These are phyloP conservation scores for Suillus variegatus DNA, from an alignment of 768 basidiomycete species.

Conservation along the genomic window DNA sequence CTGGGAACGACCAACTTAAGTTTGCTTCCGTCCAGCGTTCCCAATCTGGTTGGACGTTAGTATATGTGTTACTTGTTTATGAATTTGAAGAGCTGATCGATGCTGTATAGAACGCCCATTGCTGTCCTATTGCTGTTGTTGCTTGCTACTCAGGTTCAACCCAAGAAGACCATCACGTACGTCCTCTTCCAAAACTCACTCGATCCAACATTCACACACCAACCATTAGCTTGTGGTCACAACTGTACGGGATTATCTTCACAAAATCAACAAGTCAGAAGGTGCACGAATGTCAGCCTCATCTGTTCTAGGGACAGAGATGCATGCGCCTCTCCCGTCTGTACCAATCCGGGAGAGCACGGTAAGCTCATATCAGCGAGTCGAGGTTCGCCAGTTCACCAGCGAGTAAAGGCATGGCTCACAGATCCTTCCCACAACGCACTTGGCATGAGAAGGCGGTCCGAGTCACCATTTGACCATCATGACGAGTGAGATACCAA, in stretches of 20 bases:
- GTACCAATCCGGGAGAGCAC: constrained; percentile 29
- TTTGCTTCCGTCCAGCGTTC: constrained; percentile 54
- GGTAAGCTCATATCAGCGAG: constrained; percentile 27
- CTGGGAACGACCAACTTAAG: constrained; percentile 6
- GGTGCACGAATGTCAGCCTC: constrained; percentile 24
- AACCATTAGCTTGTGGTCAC: constrained; percentile 56
- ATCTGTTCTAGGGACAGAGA: constrained; percentile 28
- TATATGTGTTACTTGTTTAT: not conserved
- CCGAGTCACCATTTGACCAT: constrained; percentile 44
- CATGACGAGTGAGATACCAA: constrained; percentile 29
- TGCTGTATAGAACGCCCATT: constrained; percentile 65
- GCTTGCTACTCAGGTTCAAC: constrained; percentile 84
- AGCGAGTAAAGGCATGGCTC: constrained; percentile 34
- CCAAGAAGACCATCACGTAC: constrained; percentile 75
- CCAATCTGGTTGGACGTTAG: constrained; percentile 82
- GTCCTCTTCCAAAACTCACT: constrained; percentile 24
- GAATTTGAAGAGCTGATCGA: constrained; percentile 9
- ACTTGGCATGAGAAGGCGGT: constrained; percentile 36
- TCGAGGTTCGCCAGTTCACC: constrained; percentile 27
- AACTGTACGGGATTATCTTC: constrained; percentile 69
- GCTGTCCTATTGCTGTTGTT: constrained; percentile 77
- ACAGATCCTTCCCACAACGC: constrained; percentile 29
- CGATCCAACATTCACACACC: not conserved
- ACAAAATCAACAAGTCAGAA: constrained; percentile 45
- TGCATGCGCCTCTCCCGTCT: constrained; percentile 31